These are phyloP conservation scores for Candida tropicalis DNA, from an alignment of 1,139 yeast genomes.

Conservation along the genomic window DNA sequence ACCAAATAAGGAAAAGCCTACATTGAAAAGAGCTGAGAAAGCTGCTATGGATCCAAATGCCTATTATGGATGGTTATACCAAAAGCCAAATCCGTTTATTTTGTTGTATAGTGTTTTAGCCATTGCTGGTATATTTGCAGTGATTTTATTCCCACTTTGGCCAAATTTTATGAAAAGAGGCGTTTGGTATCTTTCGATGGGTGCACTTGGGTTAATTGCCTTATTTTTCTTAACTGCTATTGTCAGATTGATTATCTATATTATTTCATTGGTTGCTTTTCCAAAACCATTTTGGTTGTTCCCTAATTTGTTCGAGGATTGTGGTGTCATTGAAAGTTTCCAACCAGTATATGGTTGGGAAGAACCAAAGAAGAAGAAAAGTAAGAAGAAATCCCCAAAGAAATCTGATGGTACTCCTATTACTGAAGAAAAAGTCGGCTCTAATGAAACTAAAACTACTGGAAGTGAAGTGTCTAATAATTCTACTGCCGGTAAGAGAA, in stretches of 20 bases:
- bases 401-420: constrained; percentile 9
- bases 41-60: constrained; percentile 77
- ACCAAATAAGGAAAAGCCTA: constrained; percentile 78
- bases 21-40: constrained; percentile 62
- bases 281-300: constrained; percentile 89
- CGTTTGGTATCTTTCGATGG: constrained; percentile 89
- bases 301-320: constrained; percentile 95
- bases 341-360: constrained; percentile 89
- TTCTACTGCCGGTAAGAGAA: constrained; percentile 25
- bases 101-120: constrained; percentile 64
- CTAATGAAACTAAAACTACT: constrained; percentile 15
- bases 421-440: constrained; percentile 13
- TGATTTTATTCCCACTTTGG: constrained; percentile 95
- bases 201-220: constrained; percentile 71
- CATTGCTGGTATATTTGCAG: constrained; percentile 66
- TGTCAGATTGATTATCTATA: constrained; percentile 71
- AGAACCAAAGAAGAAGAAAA: constrained; percentile 41
- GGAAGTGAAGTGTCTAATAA: constrained; percentile 18
- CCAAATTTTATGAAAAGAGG: constrained; percentile 87
- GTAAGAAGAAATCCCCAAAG: constrained; percentile 21
- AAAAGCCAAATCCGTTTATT: constrained; percentile 74
- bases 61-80: constrained; percentile 85
- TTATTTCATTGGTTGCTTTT: constrained; percentile 58
- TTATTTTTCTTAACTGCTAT: constrained; percentile 79
- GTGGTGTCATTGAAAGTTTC: constrained; percentile 92